Conservation (phyloP, 2,329 filamentous ascomycete genomes). For the Cytospora paraplurivora region DNA sequence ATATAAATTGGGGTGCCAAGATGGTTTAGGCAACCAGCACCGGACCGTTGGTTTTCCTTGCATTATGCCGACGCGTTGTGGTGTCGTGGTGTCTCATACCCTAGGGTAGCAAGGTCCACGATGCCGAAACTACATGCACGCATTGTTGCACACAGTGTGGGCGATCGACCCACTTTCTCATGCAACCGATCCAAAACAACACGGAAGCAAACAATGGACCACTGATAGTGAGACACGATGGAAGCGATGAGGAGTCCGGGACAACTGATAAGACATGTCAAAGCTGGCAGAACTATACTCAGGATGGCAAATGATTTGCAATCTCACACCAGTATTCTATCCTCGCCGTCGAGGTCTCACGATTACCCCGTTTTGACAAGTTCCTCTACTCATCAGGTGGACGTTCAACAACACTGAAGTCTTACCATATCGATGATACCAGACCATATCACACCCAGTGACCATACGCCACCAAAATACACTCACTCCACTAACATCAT, state of each 20-base stretch:
- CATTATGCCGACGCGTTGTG: slow-evolving; percentile 5
- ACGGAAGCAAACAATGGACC: slow-evolving; percentile 13
- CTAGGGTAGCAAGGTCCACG: neutral
- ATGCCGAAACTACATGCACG: slow-evolving; percentile 6
- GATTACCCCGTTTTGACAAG: neutral
- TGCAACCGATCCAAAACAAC: slow-evolving; percentile 14
- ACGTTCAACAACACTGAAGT: neutral
- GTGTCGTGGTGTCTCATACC: slow-evolving; percentile 9
- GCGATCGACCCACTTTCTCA: slow-evolving; percentile 21
- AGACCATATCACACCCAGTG: neutral
- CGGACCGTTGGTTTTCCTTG: neutral
- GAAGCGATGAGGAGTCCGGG: slow-evolving; percentile 3
- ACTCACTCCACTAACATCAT: slow-evolving; percentile 3
- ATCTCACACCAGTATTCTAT: neutral
- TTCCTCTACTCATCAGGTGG: neutral
- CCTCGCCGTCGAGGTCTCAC: neutral
- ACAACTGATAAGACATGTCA: slow-evolving; percentile 13
- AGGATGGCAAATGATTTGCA: neutral
- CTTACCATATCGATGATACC: neutral
- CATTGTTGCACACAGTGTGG: slow-evolving; percentile 19
- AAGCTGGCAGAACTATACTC: slow-evolving; percentile 6
- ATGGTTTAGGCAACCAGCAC: slow-evolving; percentile 1
- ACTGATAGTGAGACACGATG: slow-evolving; percentile 19
- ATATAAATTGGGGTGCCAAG: slow-evolving; percentile 14
- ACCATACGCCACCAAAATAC: neutral